phyloP scores from a whole-genome alignment of 768 basidiomycete genomes.

The Leccinellum luteum region DNA sequence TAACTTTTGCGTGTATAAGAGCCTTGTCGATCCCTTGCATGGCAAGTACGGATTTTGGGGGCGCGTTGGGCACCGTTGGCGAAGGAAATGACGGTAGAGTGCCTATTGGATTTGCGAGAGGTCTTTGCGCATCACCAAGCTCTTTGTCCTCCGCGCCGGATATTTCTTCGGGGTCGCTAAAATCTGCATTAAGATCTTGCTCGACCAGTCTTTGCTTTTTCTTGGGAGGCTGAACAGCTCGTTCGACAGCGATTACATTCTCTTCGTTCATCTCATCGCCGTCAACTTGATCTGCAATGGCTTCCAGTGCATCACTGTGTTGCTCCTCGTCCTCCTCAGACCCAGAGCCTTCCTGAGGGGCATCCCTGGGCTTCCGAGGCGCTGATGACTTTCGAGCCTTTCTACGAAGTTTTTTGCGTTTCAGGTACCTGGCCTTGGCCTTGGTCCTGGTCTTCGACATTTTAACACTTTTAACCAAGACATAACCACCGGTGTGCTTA shows the following conservation, averaged over 20 bases:
- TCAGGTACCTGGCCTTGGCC: slow-evolving; percentile 70
- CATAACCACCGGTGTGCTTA: slow-evolving; percentile 11
- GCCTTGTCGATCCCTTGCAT: slow-evolving; percentile 78
- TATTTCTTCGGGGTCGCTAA: neutral
- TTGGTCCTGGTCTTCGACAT: slow-evolving; percentile 55
- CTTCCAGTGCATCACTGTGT: slow-evolving; percentile 11
- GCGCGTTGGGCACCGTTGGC: slow-evolving; percentile 63
- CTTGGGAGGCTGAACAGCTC: slow-evolving; percentile 32
- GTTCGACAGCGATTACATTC: slow-evolving; percentile 6
- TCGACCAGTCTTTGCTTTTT: slow-evolving; percentile 43
- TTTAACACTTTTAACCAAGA: neutral
- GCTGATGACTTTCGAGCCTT: slow-evolving; percentile 44
- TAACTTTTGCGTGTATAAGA: slow-evolving; percentile 63
- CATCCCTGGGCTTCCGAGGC: slow-evolving; percentile 23
- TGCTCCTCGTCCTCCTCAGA: slow-evolving; percentile 26
- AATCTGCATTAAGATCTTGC: slow-evolving; percentile 21
- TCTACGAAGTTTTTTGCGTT: slow-evolving; percentile 65
- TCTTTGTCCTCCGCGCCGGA: slow-evolving; percentile 1
- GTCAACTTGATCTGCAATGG: slow-evolving; percentile 18
- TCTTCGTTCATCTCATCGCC: slow-evolving; percentile 8
- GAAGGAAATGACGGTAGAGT: slow-evolving; percentile 68
- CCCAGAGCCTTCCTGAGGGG: slow-evolving; percentile 12
- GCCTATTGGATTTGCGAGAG: slow-evolving; percentile 22
- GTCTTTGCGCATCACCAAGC: neutral
- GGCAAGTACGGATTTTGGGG: slow-evolving; percentile 67